Evolutionary conservation across 306 rosid species (phyloP), one percentile per base, ranked within the genome.

Genomic region (Dalbergia cochinchinensis): DNA sequence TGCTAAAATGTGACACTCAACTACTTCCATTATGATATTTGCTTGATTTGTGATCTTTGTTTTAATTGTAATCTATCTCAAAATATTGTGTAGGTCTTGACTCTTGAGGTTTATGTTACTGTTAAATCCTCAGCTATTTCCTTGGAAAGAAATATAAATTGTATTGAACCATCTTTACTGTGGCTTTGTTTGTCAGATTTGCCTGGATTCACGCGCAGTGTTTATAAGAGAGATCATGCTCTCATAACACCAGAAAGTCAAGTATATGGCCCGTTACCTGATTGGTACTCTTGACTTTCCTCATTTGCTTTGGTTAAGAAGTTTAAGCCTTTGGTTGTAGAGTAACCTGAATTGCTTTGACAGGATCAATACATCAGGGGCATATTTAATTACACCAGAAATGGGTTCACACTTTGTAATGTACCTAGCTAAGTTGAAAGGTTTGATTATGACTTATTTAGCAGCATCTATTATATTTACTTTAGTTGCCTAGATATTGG

Each of bases 141-240:
- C 53, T 11, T 53, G 41, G 11, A 55, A 47, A 80, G 64, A 63
- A 19, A n/a, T 60, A 58, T 63, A 54, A 58, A 65, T 58, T 63
- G 44, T 73, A 57, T 39, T 85, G 66, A 41, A 57, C 67, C 78
- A 11, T 74, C 60, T 78, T 77, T 63, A 12, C 20, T 78, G 9
- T 76, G 72, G 70, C 73, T 73, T 83, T 61, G 65, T 50, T 84
- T 83, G 81, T 67, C 86, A 95, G 96, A 90, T 82, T 89, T 95
- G 83, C 99, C 99, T 53, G 98, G 99, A 80, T 95, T 91, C 87
- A 93, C 99, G 7, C 97, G 98, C 63, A 95, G 99, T 76, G 93
- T 95, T 67, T 93, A 88, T 76, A 92, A 85, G 85, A 86, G 85
- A 42, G 92, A 93, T 82, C 90, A 95, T 84, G 98, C 99, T 78